These are phyloP conservation scores for Ophiocordyceps sinensis DNA, from an alignment of 2,329 filamentous ascomycete genomes.

Conservation along the genomic window DNA sequence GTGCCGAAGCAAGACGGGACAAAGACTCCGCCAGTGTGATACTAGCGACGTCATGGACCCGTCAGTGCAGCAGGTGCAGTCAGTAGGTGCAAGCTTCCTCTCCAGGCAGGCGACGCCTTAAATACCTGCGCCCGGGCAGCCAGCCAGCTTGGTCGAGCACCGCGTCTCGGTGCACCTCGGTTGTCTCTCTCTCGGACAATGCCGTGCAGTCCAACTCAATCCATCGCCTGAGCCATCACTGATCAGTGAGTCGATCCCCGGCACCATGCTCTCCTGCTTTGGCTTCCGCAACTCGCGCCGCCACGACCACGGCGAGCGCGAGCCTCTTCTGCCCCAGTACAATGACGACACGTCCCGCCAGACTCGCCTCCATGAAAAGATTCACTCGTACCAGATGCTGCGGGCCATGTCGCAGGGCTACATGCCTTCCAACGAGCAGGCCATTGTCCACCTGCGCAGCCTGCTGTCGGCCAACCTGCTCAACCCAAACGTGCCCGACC, in stretches of 20 bases:
- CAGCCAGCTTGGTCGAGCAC: background rate
- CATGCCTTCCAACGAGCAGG: constrained; percentile 84
- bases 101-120: too few relatives aligned
- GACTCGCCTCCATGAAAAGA: constrained; percentile 67
- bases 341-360: constrained; percentile 68
- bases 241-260: too few relatives aligned
- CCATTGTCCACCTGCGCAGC: constrained; percentile 64
- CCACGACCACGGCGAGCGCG: constrained; percentile 43
- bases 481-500: constrained; percentile 51
- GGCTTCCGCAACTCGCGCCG: constrained; percentile 32
- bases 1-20: background rate
- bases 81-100: background rate
- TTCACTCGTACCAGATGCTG: constrained; percentile 87
- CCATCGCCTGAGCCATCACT: background rate
- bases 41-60: background rate
- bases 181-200: background rate
- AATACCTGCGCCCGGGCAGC: background rate
- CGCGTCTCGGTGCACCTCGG: too few relatives aligned
- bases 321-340: constrained; percentile 73
- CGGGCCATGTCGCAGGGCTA: constrained; percentile 69
- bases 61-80: too few relatives aligned
- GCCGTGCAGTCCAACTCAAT: background rate
- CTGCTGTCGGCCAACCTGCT: constrained; percentile 65
- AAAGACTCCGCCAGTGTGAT: background rate
- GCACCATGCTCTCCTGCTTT: constrained; percentile 48